These are phyloP conservation scores for Bryum argenteum DNA, from an alignment of 225 moss, liverwort and hornwort genomes.

Conservation along the genomic window DNA sequence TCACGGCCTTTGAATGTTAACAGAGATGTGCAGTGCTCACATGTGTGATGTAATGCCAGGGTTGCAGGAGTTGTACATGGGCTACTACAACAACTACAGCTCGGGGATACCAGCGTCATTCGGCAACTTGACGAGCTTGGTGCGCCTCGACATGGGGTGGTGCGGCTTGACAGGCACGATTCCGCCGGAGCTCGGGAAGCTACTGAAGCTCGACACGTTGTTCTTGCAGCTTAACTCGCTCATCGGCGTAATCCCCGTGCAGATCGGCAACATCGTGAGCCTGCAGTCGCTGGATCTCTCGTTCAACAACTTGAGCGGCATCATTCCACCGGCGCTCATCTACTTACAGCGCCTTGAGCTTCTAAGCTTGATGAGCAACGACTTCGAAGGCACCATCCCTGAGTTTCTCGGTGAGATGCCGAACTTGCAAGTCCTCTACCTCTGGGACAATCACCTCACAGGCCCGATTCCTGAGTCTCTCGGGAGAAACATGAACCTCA, in stretches of 20 bases:
- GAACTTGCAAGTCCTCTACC: conserved; percentile 61
- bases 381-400: conserved; percentile 63
- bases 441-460: conserved; percentile 73
- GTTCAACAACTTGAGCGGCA: conserved; percentile 60
- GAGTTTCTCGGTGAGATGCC: conserved; percentile 68
- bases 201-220: conserved; percentile 62
- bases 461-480: conserved; percentile 58
- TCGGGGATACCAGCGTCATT: conserved; percentile 67
- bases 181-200: conserved; percentile 67
- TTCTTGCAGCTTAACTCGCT: conserved; percentile 73
- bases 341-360: conserved; percentile 68
- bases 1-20: not conserved
- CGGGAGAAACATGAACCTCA: conserved; percentile 57
- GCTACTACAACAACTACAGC: conserved; percentile 78
- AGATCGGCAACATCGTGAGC: conserved; percentile 68
- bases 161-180: conserved; percentile 70
- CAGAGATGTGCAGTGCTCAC: not conserved
- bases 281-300: conserved; percentile 76
- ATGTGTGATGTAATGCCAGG: conserved; percentile 19
- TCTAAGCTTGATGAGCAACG: conserved; percentile 67
- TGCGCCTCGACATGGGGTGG: conserved; percentile 60
- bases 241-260: conserved; percentile 63
- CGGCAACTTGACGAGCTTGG: conserved; percentile 62
- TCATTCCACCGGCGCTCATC: conserved; percentile 59
- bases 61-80: conserved; percentile 70